Percentiles rank a stretch among this genome's conserved stretches.
Conservation (phyloP, 129 eudicot genomes). For the Oenanthe sinensis region DNA sequence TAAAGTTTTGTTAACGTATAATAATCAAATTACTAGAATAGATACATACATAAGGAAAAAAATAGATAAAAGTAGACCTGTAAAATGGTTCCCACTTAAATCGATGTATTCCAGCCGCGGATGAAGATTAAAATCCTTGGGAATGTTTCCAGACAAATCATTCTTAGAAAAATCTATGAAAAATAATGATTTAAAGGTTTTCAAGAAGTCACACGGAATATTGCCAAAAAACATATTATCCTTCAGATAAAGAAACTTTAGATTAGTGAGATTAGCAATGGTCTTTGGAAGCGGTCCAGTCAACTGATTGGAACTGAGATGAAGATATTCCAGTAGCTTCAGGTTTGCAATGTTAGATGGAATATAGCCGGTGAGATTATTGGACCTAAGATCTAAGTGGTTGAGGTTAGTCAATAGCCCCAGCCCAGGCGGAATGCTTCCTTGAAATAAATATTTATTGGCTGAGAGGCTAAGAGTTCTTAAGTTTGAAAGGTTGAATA, state of each 20-base stretch:
- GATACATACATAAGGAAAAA: neutral
- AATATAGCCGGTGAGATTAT: neutral
- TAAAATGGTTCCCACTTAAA: neutral
- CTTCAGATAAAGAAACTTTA: neutral
- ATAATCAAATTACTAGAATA: neutral
- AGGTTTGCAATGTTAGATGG: neutral
- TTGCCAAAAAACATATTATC: neutral
- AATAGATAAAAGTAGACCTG: neutral
- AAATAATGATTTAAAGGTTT: neutral
- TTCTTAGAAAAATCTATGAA: neutral
- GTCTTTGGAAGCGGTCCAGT: neutral
- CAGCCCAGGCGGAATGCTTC: constrained; percentile 34
- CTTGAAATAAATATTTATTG: constrained; percentile 19
- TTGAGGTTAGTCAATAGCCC: neutral
- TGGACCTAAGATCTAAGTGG: neutral
- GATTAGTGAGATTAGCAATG: neutral
- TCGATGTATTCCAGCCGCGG: neutral
- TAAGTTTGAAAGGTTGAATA: neutral
- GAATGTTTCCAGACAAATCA: neutral
- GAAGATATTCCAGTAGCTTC: neutral
- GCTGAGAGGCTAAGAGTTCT: neutral
- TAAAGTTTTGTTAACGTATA: neutral
- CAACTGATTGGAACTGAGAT: neutral
- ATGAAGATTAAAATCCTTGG: neutral
- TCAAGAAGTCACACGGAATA: neutral